Base-by-base conservation (phyloP, 2,329 filamentous ascomycete species). In the Boeremia lycopersici region DNA sequence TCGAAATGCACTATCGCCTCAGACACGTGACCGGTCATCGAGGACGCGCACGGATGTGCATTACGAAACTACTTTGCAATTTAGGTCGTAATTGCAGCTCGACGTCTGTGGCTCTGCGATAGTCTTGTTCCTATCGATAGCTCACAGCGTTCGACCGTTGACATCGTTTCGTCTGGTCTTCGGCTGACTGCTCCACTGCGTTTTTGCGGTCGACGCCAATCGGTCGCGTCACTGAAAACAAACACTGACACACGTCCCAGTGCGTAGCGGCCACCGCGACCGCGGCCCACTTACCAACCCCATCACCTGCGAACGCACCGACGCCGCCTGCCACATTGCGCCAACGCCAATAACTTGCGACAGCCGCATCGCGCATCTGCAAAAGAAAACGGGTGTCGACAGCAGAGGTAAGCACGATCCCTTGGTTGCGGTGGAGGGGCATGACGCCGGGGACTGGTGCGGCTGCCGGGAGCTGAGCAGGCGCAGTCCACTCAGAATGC, bases 211-310 rank as follows among this genome's bases (percentile, higher is more conserved):
- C 29, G 36, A 50, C 46, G 52, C 52, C 52, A 49, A 43, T 46
- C 53, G 43, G 53, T 47, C 53, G 53, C 53, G 53, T 56, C 53
- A 48, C 53, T 44, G 48, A 51, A 56, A 56, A 56, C 53, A 56
- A 56, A 56, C 53, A 56, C 38, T 30, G 42, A 41, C 30, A 55
- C 52, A 40, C 49, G 42, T 44, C 40, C 40, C 34, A 54, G 52
- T 28, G 42, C 30, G 45, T 35, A 45, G 33, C 35, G 46, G 40
- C 52, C 46, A 46, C 41, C 31, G 50, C 50, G 50, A 48, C 44
- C 30, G 52, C 52, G 52, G 47, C 52, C 52, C 52, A 55, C 52
- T 55, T 55, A 28, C 52, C 52, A 55, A 55, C 52, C 52, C 52
- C 52, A 55, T 55, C 52, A 55, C 42, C 29, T 47, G 52, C 41